Conservation (phyloP, 768 basidiomycete species). For the Udeniomyces megalosporus region DNA sequence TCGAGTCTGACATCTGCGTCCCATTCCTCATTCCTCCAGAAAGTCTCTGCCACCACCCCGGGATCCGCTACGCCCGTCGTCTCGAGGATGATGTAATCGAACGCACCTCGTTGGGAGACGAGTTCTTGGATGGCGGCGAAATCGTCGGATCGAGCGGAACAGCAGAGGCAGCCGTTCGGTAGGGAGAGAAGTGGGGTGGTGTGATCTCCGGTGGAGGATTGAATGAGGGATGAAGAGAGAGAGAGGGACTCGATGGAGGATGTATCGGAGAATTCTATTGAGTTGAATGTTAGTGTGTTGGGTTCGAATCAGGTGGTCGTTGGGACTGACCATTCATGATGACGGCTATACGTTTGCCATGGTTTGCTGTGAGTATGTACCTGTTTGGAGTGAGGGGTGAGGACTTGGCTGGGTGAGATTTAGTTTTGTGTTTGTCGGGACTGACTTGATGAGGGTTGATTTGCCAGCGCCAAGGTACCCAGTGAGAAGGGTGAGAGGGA, state of each 20-base stretch:
- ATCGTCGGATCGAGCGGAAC: conserved; percentile 88
- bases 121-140: conserved; percentile 85
- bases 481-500: conserved; percentile 11
- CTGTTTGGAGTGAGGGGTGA: not conserved
- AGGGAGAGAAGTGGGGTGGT: conserved; percentile 10
- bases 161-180: conserved; percentile 81
- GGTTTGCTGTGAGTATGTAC: conserved; percentile 13
- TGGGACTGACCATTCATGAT: conserved; percentile 15
- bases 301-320: not conserved
- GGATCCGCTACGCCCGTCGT: conserved; percentile 94
- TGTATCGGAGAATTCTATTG: conserved; percentile 14
- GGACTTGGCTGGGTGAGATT: not conserved
- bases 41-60: conserved; percentile 34
- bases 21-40: conserved; percentile 35
- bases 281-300: not conserved
- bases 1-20: conserved; percentile 38
- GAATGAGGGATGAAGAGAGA: not conserved
- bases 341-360: conserved; percentile 14
- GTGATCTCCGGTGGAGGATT: not conserved
- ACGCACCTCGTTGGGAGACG: conserved; percentile 67
- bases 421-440: not conserved
- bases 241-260: conserved; percentile 11
- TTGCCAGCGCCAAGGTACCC: conserved; percentile 14
- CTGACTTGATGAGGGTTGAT: conserved; percentile 12
- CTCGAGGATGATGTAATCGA: conserved; percentile 91